These are phyloP conservation scores for Ascochyta rabiei DNA, from an alignment of 2,329 filamentous ascomycete genomes.

Conservation along the genomic window DNA sequence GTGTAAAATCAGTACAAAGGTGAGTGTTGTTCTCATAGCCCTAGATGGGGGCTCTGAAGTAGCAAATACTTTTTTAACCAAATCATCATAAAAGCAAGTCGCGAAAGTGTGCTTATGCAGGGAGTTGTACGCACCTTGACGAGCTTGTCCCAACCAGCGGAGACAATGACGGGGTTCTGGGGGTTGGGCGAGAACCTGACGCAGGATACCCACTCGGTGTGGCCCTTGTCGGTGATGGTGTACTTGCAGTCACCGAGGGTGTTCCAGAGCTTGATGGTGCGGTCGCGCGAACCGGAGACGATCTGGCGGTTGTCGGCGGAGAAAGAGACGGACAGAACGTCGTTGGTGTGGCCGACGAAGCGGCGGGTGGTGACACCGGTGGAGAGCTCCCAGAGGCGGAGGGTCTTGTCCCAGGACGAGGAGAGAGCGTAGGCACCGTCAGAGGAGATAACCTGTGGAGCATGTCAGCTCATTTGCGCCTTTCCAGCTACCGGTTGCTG, in stretches of 20 bases:
- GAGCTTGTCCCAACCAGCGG: slow-evolving; percentile 98
- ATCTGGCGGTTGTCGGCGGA: slow-evolving; percentile 99
- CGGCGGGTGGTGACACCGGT: slow-evolving; percentile 96
- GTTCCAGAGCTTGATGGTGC: slow-evolving; percentile 99
- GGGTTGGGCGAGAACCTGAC: slow-evolving; percentile 99
- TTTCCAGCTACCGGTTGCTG: slow-evolving; percentile 20
- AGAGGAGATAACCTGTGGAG: slow-evolving; percentile 89
- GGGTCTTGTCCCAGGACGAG: slow-evolving; percentile 99
- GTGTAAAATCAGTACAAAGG: slow-evolving; percentile 68
- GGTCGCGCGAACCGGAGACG: slow-evolving; percentile 97
- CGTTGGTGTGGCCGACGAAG: slow-evolving; percentile 99
- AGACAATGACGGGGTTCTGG: slow-evolving; percentile 99
- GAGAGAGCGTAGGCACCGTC: slow-evolving; percentile 99
- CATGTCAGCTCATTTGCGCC: slow-evolving; percentile 40
- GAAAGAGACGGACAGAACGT: slow-evolving; percentile 99
- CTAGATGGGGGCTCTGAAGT: slow-evolving; percentile 20
- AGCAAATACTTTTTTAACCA: slow-evolving; percentile 47
- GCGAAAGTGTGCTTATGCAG: slow-evolving; percentile 63
- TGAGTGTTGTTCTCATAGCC: slow-evolving; percentile 21
- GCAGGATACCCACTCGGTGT: slow-evolving; percentile 99
- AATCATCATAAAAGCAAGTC: slow-evolving; percentile 70
- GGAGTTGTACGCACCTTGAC: slow-evolving; percentile 84
- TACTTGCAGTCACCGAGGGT: slow-evolving; percentile 99
- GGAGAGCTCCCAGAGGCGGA: slow-evolving; percentile 98
- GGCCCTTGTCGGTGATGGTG: slow-evolving; percentile 99